Evolutionary conservation across 371 early-diverging fungal species (phyloP).

Genomic region (Cokeromyces recurvatus): DNA sequence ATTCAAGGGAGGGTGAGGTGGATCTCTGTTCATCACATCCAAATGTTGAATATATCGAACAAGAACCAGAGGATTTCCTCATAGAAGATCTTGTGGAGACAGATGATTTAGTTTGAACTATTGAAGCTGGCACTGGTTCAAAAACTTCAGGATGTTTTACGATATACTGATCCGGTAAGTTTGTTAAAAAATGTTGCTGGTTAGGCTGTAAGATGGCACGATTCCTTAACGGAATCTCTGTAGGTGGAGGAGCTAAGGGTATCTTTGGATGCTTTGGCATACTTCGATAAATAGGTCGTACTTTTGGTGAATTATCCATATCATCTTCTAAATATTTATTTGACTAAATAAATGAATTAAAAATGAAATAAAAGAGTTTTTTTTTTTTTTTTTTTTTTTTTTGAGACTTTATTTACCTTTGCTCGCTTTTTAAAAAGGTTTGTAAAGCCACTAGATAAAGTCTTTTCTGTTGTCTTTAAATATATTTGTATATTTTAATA

Average conservation of each 20-base stretch:
- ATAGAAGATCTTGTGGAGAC: too few relatives aligned
- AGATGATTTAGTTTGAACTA: background rate
- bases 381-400: background rate
- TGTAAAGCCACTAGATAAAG: constrained; percentile 1
- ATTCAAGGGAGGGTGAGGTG: too few relatives aligned
- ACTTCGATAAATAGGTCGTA: constrained; percentile 9
- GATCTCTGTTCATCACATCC: constrained; percentile 9
- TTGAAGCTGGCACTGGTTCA: too few relatives aligned
- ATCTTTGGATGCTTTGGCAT: constrained; percentile 11
- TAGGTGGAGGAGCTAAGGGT: constrained; percentile 23
- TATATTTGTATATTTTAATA: background rate
- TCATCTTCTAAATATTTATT: background rate
- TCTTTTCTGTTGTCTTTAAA: too few relatives aligned
- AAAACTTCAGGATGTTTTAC: too few relatives aligned
- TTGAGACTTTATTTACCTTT: constrained; percentile 15
- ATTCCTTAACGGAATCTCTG: background rate
- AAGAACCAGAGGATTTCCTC: constrained; percentile 16
- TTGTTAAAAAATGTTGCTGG: constrained; percentile 7
- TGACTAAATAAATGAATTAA: too few relatives aligned
- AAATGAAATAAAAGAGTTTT: too few relatives aligned
- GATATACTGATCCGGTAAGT: too few relatives aligned
- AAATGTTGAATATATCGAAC: constrained; percentile 25
- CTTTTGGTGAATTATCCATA: constrained; percentile 16
- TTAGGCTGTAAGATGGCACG: constrained; percentile 4
- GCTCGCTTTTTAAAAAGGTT: constrained; percentile 21